phyloP scores from a whole-genome alignment of 202 grass and related monocot genomes.

The Digitaria exilis region DNA sequence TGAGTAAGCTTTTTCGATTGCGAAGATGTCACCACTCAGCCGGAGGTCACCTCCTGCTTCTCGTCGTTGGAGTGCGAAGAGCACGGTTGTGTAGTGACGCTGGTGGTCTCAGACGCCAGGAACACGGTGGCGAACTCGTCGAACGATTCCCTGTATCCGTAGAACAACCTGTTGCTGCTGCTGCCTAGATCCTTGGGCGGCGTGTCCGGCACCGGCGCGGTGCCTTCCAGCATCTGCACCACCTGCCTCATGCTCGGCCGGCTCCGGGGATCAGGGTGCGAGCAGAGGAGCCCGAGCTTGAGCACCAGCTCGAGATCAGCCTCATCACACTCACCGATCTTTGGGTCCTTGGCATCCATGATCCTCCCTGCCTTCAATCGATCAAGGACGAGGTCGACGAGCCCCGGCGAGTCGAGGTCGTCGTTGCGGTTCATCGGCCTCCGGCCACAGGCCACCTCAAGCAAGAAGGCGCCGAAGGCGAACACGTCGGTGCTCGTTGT shows the following conservation, averaged over 20 bases:
- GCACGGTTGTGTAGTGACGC: slow-evolving; percentile 13
- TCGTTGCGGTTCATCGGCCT: slow-evolving; percentile 44
- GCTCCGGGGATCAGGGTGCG: slow-evolving; percentile 52
- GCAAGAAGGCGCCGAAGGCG: slow-evolving; percentile 69
- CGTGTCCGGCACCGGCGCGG: slow-evolving; percentile 34
- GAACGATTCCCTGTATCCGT: slow-evolving; percentile 50
- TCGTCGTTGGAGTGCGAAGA: slow-evolving; percentile 34
- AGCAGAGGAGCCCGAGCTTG: slow-evolving; percentile 78
- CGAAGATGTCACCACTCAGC: neutral
- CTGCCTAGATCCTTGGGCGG: slow-evolving; percentile 21
- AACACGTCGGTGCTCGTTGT: slow-evolving; percentile 65
- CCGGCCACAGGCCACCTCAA: slow-evolving; percentile 78
- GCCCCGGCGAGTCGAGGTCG: slow-evolving; percentile 46
- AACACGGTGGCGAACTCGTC: slow-evolving; percentile 51
- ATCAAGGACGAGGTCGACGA: slow-evolving; percentile 64
- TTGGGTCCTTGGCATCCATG: slow-evolving; percentile 51
- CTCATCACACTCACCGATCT: slow-evolving; percentile 47
- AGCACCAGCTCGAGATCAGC: slow-evolving; percentile 65
- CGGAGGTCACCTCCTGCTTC: neutral
- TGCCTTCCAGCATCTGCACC: slow-evolving; percentile 55
- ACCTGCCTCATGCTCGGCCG: slow-evolving; percentile 75
- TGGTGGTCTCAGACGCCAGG: slow-evolving; percentile 44
- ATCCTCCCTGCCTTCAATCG: slow-evolving; percentile 58
- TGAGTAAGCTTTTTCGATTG: neutral
- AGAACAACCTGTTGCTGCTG: slow-evolving; percentile 23